phyloP scores from a whole-genome alignment of 2,329 filamentous ascomycete species.

The Claviceps sp. region DNA sequence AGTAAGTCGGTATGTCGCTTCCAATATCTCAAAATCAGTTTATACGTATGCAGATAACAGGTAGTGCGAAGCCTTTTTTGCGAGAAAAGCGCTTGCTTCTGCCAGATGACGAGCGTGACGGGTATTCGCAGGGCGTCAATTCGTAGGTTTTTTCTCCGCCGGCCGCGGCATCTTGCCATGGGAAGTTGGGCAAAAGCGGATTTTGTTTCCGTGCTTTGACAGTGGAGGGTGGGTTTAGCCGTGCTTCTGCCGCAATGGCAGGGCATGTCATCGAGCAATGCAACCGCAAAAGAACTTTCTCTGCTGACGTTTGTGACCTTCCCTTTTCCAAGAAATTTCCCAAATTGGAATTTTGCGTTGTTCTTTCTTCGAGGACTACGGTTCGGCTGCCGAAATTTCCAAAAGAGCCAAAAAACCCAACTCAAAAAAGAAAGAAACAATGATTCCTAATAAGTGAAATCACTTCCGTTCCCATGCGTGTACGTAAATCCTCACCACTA shows the following conservation, averaged over 20 bases:
- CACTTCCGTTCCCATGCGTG: not conserved
- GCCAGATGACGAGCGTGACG: constrained; percentile 12
- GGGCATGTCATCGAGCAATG: not conserved
- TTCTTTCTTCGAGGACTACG: no score
- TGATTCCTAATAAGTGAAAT: not conserved
- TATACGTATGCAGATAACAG: not conserved
- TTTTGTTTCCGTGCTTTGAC: constrained; percentile 13
- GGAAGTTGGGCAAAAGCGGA: constrained; percentile 7
- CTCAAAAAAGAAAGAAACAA: no score
- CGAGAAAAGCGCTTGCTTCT: constrained; percentile 14
- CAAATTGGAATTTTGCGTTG: no score
- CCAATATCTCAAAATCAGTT: not conserved
- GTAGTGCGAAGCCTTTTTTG: not conserved
- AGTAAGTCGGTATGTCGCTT: not conserved
- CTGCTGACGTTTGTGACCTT: not conserved
- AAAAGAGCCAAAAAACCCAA: not conserved
- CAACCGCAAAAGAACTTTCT: not conserved
- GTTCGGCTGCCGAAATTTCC: not conserved
- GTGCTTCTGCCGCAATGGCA: constrained; percentile 13
- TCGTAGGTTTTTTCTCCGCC: constrained; percentile 15
- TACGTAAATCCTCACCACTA: not conserved
- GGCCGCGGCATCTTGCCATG: constrained; percentile 3
- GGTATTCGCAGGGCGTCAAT: not conserved
- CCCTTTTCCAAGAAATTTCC: no score
- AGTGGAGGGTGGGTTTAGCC: constrained; percentile 14